These are phyloP conservation scores for Schwanniomyces yamadae DNA, from an alignment of 805 yeast genomes.

Conservation along the genomic window DNA sequence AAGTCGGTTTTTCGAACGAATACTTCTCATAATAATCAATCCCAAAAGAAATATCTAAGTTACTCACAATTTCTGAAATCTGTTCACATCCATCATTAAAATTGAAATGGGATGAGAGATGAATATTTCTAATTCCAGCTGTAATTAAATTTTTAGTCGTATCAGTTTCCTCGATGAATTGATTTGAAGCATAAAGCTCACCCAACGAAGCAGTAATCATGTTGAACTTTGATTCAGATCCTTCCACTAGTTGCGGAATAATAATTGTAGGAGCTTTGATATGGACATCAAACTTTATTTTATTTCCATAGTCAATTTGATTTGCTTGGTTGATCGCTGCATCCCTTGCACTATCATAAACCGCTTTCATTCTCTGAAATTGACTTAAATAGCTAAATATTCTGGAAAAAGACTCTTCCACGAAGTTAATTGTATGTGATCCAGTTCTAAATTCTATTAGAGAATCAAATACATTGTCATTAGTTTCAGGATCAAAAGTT, in stretches of 20 bases:
- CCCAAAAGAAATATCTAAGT: constrained; percentile 59
- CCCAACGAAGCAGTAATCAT: constrained; percentile 74
- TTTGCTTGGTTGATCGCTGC: constrained; percentile 83
- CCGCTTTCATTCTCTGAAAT: constrained; percentile 78
- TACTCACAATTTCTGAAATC: constrained; percentile 60
- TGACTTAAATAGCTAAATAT: constrained; percentile 66
- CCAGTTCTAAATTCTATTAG: constrained; percentile 67
- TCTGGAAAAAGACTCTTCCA: constrained; percentile 74
- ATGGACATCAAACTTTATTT: constrained; percentile 67
- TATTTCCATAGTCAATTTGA: constrained; percentile 55
- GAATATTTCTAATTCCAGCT: constrained; percentile 72
- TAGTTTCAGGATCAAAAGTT: constrained; percentile 60
- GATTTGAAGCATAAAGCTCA: constrained; percentile 70
- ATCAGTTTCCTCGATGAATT: constrained; percentile 37
- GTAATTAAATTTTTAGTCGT: constrained; percentile 52
- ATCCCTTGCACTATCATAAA: constrained; percentile 87
- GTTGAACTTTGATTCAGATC: constrained; percentile 47
- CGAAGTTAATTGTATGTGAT: constrained; percentile 70
- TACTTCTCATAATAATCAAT: constrained; percentile 53
- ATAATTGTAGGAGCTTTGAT: constrained; percentile 81
- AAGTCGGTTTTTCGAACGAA: constrained; percentile 42
- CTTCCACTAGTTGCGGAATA: constrained; percentile 62
- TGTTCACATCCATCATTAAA: constrained; percentile 48
- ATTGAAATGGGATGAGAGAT: constrained; percentile 60
- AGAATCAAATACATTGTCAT: constrained; percentile 52